Conservation (phyloP, 108 stramenopile genomes). For the Tribonema minus region DNA sequence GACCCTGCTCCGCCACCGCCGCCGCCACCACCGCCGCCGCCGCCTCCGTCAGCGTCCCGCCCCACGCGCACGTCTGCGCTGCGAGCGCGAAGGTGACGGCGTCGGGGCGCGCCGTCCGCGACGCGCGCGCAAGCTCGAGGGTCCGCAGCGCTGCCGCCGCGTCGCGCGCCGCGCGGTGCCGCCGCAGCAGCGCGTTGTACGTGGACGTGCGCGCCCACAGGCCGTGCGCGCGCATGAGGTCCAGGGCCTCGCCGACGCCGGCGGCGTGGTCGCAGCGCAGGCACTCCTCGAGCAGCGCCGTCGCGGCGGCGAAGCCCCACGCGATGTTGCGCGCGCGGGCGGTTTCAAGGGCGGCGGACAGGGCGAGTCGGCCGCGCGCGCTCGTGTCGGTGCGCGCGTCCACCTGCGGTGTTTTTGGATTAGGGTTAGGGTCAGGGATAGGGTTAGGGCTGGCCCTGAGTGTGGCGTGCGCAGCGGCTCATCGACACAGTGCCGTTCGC, state of each 20-base stretch:
- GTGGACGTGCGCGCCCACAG: conserved; percentile 21
- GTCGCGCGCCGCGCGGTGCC: neutral
- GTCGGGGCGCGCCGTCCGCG: neutral
- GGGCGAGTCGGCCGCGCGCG: neutral
- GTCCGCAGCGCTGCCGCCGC: neutral
- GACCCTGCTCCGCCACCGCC: neutral
- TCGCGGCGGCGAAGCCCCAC: neutral
- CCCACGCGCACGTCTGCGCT: neutral
- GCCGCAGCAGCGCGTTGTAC: conserved; percentile 24
- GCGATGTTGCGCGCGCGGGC: neutral
- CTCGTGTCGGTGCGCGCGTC: neutral
- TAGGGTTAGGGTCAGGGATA: too few relatives aligned
- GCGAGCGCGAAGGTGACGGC: neutral
- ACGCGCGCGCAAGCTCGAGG: neutral
- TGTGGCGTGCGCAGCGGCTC: too few relatives aligned
- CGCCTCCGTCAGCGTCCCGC: neutral
- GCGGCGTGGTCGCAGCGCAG: conserved; percentile 22
- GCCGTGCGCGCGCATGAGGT: neutral
- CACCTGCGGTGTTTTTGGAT: too few relatives aligned
- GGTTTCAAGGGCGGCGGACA: neutral
- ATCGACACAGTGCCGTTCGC: too few relatives aligned
- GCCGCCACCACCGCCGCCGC: conserved; percentile 7
- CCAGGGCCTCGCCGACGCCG: neutral
- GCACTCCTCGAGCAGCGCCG: conserved; percentile 25
- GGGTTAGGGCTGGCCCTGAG: too few relatives aligned